A percentile compares a stretch with the other conserved stretches of the same genome.
Conservation (phyloP, 805 yeast species). For the Tanozyma kutaoensis region DNA sequence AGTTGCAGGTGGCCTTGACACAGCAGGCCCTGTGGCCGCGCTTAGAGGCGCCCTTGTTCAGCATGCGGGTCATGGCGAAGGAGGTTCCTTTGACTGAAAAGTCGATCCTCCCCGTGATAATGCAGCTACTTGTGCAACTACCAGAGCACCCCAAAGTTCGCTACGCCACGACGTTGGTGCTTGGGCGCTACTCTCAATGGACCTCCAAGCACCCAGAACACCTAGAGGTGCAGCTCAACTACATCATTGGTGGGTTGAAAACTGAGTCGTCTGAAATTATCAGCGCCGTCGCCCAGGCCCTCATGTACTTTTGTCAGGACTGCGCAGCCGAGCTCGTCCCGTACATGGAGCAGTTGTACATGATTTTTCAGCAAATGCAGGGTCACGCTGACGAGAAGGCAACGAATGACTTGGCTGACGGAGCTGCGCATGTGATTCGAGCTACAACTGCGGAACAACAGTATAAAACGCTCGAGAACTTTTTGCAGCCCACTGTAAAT, state of each 20-base stretch:
- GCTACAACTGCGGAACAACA: conserved; percentile 41
- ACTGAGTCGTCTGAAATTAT: conserved; percentile 31
- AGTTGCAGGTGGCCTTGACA: conserved; percentile 31
- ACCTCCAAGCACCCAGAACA: conserved; percentile 74
- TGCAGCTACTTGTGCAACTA: conserved; percentile 51
- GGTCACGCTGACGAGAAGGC: conserved; percentile 51
- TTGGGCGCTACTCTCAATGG: conserved; percentile 97
- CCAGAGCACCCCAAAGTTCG: conserved; percentile 82
- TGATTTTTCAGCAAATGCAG: conserved; percentile 41
- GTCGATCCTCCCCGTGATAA: conserved; percentile 57
- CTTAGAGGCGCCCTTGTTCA: conserved; percentile 80
- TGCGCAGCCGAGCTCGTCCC: conserved; percentile 55
- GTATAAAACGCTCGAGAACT: conserved; percentile 41
- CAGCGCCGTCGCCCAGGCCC: conserved; percentile 83
- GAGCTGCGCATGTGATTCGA: conserved; percentile 66
- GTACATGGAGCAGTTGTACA: conserved; percentile 62
- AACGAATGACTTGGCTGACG: conserved; percentile 73
- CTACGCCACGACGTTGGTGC: conserved; percentile 83
- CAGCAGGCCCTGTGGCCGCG: conserved; percentile 9
- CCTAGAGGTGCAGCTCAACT: conserved; percentile 71
- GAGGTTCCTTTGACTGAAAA: conserved; percentile 64
- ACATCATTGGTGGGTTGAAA: conserved; percentile 63
- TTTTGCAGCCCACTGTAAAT: conserved; percentile 51
- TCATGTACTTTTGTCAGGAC: conserved; percentile 90
- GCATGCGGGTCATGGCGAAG: conserved; percentile 89